Evolutionary conservation across 345 rosid species (phyloP).

Genomic region (Eutrema yunnanense): DNA sequence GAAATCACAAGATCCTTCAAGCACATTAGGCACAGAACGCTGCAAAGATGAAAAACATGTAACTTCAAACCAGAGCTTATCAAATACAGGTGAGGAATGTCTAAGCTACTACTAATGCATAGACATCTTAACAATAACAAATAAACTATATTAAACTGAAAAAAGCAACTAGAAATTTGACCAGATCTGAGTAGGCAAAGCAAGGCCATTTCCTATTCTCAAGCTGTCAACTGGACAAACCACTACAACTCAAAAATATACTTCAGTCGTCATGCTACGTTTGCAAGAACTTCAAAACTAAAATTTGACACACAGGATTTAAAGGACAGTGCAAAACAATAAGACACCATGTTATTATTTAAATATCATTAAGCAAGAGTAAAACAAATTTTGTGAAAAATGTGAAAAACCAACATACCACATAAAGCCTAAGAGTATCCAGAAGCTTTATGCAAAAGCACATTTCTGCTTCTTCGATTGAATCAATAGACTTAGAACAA

Average conservation of each 20-base stretch:
- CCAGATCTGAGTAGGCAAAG: neutral
- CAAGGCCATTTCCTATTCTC: neutral
- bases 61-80: slow-evolving; percentile 6
- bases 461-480: slow-evolving; percentile 53
- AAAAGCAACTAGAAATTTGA: neutral
- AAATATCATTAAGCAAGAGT: neutral
- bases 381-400: neutral
- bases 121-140: neutral
- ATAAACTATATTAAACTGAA: neutral
- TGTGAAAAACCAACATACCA: slow-evolving; percentile 41
- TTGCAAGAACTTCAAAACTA: slow-evolving; percentile 11
- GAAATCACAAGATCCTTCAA: slow-evolving; percentile 87
- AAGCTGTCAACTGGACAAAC: slow-evolving; percentile 8
- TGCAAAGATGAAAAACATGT: slow-evolving; percentile 38
- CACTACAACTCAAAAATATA: slow-evolving; percentile 3
- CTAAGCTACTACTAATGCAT: neutral
- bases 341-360: neutral
- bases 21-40: slow-evolving; percentile 50
- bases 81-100: neutral
- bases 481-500: slow-evolving; percentile 26
- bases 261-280: neutral
- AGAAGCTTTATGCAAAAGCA: slow-evolving; percentile 64
- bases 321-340: neutral
- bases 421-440: slow-evolving; percentile 64
- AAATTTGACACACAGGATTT: neutral